A percentile compares a stretch with the other conserved stretches of the same genome.
phyloP scores from a whole-genome alignment of 1,284 basidiomycete genomes.

The Mixia osmundae region DNA sequence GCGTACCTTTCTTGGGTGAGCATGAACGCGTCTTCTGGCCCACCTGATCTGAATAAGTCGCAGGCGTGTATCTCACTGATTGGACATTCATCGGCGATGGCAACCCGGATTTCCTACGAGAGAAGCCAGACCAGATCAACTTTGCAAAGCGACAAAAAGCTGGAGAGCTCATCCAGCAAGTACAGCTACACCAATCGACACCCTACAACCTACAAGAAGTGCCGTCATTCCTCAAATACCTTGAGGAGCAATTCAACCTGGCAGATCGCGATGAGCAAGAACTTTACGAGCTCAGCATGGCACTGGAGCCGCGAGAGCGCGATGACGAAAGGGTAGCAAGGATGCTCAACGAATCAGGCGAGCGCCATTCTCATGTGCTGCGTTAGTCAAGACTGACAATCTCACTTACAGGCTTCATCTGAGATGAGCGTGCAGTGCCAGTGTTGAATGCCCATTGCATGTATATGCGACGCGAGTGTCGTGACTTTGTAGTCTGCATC shows the following conservation, averaged over 20 bases:
- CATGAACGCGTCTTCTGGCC: conserved; percentile 6
- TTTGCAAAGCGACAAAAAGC: conserved; percentile 86
- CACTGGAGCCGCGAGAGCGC: conserved; percentile 71
- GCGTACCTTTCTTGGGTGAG: conserved; percentile 88
- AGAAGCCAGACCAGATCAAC: conserved; percentile 49
- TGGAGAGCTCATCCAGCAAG: conserved; percentile 84
- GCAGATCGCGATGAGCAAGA: conserved; percentile 17
- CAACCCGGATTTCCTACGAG: conserved; percentile 56
- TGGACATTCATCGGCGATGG: conserved; percentile 96
- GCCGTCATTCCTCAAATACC: conserved; percentile 32
- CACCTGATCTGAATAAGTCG: neutral
- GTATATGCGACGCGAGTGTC: too few species aligned
- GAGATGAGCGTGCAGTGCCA: too few species aligned
- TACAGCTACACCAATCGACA: conserved; percentile 79
- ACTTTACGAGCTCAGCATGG: conserved; percentile 53
- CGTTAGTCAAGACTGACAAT: too few species aligned
- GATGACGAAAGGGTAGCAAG: conserved; percentile 77
- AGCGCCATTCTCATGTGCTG: too few species aligned
- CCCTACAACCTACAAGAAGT: conserved; percentile 66
- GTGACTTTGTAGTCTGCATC: neutral
- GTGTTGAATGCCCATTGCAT: too few species aligned
- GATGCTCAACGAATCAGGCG: conserved; percentile 13
- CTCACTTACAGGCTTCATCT: too few species aligned
- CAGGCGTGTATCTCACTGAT: conserved; percentile 84
- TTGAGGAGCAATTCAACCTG: conserved; percentile 4